These are phyloP conservation scores for Mucuna pruriens DNA, from an alignment of 306 rosid species.

Conservation along the genomic window DNA sequence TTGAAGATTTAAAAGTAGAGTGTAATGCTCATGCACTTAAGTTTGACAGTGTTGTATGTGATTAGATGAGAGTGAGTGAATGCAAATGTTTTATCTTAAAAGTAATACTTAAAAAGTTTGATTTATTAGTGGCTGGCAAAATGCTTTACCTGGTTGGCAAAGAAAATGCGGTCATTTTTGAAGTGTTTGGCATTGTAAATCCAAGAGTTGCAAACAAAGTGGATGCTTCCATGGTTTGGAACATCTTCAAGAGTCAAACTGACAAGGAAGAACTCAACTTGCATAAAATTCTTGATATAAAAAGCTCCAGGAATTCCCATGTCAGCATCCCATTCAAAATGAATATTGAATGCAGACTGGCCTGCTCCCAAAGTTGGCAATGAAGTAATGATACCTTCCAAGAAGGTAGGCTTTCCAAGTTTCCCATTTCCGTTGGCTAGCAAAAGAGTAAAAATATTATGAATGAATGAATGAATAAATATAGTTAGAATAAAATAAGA, in stretches of 20 bases:
- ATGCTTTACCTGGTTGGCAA: constrained; percentile 62
- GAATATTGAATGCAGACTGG: constrained; percentile 55
- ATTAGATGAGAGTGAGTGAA: too few species aligned
- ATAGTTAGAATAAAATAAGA: too few species aligned
- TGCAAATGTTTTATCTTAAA: too few species aligned
- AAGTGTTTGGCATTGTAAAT: constrained; percentile 62
- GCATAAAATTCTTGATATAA: constrained; percentile 64
- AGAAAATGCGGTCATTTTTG: constrained; percentile 69
- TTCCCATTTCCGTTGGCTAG: constrained; percentile 60
- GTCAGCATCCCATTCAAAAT: constrained; percentile 60
- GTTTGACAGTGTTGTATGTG: too few species aligned
- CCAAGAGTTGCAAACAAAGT: constrained; percentile 86
- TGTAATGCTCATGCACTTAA: too few species aligned
- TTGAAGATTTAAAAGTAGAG: too few species aligned
- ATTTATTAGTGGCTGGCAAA: neutral
- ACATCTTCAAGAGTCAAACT: constrained; percentile 65
- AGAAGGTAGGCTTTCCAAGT: constrained; percentile 58
- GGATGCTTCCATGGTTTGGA: constrained; percentile 67
- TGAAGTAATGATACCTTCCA: constrained; percentile 55
- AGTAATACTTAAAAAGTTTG: neutral
- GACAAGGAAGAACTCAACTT: constrained; percentile 64
- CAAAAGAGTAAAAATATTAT: too few species aligned
- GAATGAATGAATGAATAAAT: too few species aligned
- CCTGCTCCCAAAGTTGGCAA: constrained; percentile 54
- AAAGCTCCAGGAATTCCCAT: constrained; percentile 78